Evolutionary conservation across 2,329 filamentous ascomycete species (phyloP), one percentile per base, ranked within the genome.

Genomic region (Venturia effusa): DNA sequence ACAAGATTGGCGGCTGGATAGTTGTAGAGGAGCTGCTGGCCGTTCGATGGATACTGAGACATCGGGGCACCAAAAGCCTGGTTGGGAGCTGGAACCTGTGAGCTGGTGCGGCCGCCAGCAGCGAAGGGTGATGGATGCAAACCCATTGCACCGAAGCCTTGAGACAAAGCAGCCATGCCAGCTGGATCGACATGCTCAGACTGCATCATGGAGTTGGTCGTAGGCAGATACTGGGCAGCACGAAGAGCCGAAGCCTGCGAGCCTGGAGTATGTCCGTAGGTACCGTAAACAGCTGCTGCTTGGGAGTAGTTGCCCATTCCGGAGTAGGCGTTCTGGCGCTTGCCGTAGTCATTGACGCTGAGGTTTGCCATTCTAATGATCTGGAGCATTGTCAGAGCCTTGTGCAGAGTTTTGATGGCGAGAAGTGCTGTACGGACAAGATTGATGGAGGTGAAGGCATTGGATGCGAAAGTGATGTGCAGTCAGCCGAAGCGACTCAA

Each of bases 91-190:
- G 66, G 68, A 68, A 67, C 74, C 71, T 64, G 71, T 68, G 61
- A 61, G 57, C 61, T 51, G 34, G 61, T 39, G n/a, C 61, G 27
- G n/a, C 61, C 51, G 48, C 45, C 51, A 34, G 61, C 45, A 39
- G 61, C 48, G 24, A 39, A 63, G n/a, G 48, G 27, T 30, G 61
- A 54, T 54, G 45, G 61, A 57, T 37, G 34, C 61, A 76, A 67
- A 68, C 71, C 74, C 71, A 76, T 74, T 68, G 73, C 73, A 71
- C 74, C 74, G 63, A 76, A 74, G 66, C 69, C 68, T 70, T 76
- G 72, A 73, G 74, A 68, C 66, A 76, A 69, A 57, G 72, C 69
- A 32, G 72, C 69, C 68, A 76, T 48, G 57, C 37, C 55, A 45
- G 54, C 32, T 32, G 62, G 34, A 34, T 64, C 51, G n/a, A 39